Evolutionary conservation across 441 rosid species (phyloP), one percentile per base, ranked within the genome.

Genomic region (Gossypium laxum): DNA sequence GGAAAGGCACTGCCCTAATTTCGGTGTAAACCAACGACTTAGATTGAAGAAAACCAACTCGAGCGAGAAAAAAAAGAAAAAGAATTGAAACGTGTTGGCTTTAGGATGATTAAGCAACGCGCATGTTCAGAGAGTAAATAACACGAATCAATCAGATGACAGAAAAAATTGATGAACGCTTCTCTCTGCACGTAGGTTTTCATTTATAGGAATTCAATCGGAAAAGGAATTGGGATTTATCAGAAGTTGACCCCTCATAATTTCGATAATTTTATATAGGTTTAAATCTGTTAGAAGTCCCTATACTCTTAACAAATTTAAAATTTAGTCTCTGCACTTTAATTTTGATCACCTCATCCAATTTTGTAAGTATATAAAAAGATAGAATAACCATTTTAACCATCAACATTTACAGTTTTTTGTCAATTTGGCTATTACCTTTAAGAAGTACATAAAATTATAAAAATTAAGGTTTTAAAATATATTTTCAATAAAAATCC

Each of bases 1-100:
- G 32, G 6, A 48, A 55, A 7, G 28, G 68, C 52, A 61, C 14
- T 22, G 68, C 51, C 55, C 73, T 70, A 70, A 41, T 70, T 57
- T 57, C 54, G 5, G 73, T 7, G 55, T n/a, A 24, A 21, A 19
- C 1, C 5, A 30, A n/a, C 72, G 61, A 30, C 30, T 28, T 68
- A 15, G 47, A 68, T 24, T 3, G 48, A 17, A 68, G 41, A 14
- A 17, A 17, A 26, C 2, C 34, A 45, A 19, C 19, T 5, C 3
- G 38, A 45, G 54, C 4, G 32, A 15, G 11, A 3, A 2, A 60
- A 60, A 2, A 43, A 15, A 7, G 1, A 65, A 22, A 12, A 11
- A 7, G 14, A 67, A 1, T 48, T 15, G 57, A 26, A 24, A 48
- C 24, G 70, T 7, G 41, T 24, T 47, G 1, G 41, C 2, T 11